phyloP scores from a whole-genome alignment of 2,329 filamentous ascomycete genomes.

The Plenodomus lindquistii region DNA sequence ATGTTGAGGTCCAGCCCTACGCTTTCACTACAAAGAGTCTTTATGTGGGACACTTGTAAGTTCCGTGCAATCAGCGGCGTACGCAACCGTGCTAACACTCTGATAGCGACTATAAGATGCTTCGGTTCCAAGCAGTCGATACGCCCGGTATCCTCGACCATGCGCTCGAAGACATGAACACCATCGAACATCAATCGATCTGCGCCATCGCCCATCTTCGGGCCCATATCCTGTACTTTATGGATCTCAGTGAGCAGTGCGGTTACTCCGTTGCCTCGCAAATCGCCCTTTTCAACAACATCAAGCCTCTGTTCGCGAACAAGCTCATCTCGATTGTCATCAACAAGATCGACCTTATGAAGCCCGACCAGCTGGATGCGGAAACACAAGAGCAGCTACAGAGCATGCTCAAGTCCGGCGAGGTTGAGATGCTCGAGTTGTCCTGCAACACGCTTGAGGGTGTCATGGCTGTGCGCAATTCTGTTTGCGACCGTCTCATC shows the following conservation, averaged over 20 bases:
- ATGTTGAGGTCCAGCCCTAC: slow-evolving; percentile 96
- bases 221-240: slow-evolving; percentile 95
- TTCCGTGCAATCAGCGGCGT: not conserved
- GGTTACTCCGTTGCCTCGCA: slow-evolving; percentile 92
- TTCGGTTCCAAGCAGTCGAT: slow-evolving; percentile 86
- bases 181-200: slow-evolving; percentile 98
- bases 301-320: slow-evolving; percentile 91
- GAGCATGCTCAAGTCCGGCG: slow-evolving; percentile 78
- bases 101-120: slow-evolving; percentile 83
- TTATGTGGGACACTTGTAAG: slow-evolving; percentile 86
- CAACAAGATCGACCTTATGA: slow-evolving; percentile 96
- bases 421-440: slow-evolving; percentile 89
- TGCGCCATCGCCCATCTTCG: slow-evolving; percentile 96
- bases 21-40: slow-evolving; percentile 98
- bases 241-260: slow-evolving; percentile 96
- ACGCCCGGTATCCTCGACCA: slow-evolving; percentile 98
- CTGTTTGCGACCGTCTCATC: slow-evolving; percentile 88
- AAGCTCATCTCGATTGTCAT: slow-evolving; percentile 96
- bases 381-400: slow-evolving; percentile 79
- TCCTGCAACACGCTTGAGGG: slow-evolving; percentile 96
- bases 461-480: slow-evolving; percentile 92
- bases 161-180: slow-evolving; percentile 97
- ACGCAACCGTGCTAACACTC: not conserved
- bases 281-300: slow-evolving; percentile 92
- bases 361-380: slow-evolving; percentile 81